A percentile compares a stretch with the other conserved stretches of the same genome.
Conservation (phyloP, 2,329 filamentous ascomycete genomes). For the Phoma sp. region DNA sequence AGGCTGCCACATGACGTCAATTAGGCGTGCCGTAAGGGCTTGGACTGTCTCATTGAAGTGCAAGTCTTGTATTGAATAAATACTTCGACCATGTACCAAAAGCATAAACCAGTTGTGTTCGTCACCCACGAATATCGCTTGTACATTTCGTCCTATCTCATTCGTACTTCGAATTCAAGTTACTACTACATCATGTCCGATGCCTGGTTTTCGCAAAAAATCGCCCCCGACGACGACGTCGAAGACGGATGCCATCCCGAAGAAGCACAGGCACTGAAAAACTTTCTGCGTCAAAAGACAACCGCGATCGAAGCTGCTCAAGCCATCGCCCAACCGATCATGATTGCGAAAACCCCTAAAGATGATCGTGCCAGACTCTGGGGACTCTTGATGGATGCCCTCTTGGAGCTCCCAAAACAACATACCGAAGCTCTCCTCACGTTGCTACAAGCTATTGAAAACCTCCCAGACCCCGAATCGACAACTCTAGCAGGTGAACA, state of each 20-base stretch:
- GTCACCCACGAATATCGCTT: no score
- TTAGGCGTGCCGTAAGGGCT: background rate
- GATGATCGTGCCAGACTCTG: constrained; percentile 3
- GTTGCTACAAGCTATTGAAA: constrained; percentile 11
- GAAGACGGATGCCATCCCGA: constrained; percentile 15
- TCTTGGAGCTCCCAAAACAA: constrained; percentile 5
- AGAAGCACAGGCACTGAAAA: constrained; percentile 15
- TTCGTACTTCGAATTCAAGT: no score
- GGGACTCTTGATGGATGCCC: constrained; percentile 9
- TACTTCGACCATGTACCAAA: no score
- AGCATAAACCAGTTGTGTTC: no score
- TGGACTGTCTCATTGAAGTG: background rate
- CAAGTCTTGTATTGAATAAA: background rate
- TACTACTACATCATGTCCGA: background rate
- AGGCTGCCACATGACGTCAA: background rate
- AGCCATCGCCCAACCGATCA: constrained; percentile 11
- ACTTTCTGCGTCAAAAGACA: constrained; percentile 11
- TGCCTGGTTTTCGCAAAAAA: constrained; percentile 15
- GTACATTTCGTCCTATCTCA: no score
- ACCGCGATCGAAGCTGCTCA: constrained; percentile 11
- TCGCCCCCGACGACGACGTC: constrained; percentile 10
- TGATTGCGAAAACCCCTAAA: background rate
- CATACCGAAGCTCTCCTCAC: background rate
- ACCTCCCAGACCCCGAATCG: constrained; percentile 3
- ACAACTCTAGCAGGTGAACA: background rate